These are phyloP conservation scores for Nemophila menziesii DNA, from an alignment of 257 asterid species.

Conservation along the genomic window DNA sequence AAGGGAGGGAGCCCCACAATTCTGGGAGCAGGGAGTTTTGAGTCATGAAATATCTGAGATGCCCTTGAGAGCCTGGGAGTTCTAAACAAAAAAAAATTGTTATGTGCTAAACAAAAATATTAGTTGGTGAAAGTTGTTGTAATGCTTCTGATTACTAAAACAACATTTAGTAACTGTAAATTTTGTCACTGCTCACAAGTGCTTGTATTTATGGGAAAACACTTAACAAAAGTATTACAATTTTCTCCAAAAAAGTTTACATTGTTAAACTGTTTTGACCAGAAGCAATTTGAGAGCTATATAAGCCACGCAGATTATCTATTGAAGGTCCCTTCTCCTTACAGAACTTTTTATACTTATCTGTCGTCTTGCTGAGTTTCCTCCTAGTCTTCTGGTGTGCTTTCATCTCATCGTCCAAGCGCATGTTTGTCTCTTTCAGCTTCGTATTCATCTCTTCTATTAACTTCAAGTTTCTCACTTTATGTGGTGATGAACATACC, in stretches of 20 bases:
- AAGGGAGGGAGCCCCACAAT: no score
- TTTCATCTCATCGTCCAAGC: neutral
- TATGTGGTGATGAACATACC: conserved; percentile 1
- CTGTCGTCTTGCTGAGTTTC: neutral
- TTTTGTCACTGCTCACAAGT: neutral
- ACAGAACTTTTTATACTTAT: neutral
- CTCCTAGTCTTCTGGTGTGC: neutral
- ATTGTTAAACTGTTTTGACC: neutral
- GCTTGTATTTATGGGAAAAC: neutral
- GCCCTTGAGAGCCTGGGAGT: no score
- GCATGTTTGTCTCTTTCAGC: neutral
- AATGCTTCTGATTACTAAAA: no score
- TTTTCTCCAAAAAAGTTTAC: neutral
- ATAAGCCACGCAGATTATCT: neutral
- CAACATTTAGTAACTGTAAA: neutral
- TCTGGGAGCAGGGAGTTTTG: no score
- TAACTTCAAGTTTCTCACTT: neutral
- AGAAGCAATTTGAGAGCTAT: neutral
- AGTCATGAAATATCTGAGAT: no score
- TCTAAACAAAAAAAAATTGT: no score
- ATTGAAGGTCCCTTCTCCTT: neutral
- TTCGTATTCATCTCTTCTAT: conserved; percentile 6
- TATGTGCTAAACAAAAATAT: no score
- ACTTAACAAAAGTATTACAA: neutral
- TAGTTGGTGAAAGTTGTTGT: no score